Base-by-base conservation (phyloP, 1,139 yeast genomes). In the Diutina mesorugosa region DNA sequence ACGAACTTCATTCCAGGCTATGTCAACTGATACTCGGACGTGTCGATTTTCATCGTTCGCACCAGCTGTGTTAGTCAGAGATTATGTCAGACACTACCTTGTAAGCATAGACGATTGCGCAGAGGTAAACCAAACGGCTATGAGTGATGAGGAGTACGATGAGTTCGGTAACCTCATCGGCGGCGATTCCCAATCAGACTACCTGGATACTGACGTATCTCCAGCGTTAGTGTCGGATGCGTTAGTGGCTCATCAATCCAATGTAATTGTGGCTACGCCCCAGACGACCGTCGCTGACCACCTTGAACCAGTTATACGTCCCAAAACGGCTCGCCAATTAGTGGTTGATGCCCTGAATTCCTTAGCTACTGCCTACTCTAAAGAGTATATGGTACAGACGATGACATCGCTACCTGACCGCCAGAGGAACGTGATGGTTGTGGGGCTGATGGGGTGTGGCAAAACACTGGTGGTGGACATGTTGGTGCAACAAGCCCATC, bases 401-500 rank as follows among this genome's bases (percentile, higher is more conserved):
- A 71, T 83, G 69, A 63, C 68, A 30, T 58, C 60, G 2, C 63
- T 80, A 0, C 90, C 96, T 0, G 84, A 83, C 16, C 82, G 87
- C 62, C 77, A 86, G 30, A 77, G 96, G 58, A 91, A 87, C 66
- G 71, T 91, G n/a, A 87, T 93, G 0, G 61, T 95, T 0, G 81
- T 85, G n/a, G 99, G 99, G 0, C 81, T 83, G 56, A 66, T 87
- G 2, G 89, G 89, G 63, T 83, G 88, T n/a, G 99, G 99, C 2
- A 93, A 95, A 69, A 87, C 98, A 0, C 76, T 90, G 0, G 69
- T 91, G 1, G 61, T 88, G n/a, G 97, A 90, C 65, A 69, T 80
- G 70, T 68, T 91, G 41, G 81, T 90, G 0, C 62, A 72, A 5
- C 83, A 84, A 57, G 83, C 95, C 0, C 96, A 90, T 66, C 65